A percentile compares a stretch with the other conserved stretches of the same genome.
These are phyloP conservation scores for Leishmania tropica DNA, from an alignment of 208 protist species.

Conservation along the genomic window DNA sequence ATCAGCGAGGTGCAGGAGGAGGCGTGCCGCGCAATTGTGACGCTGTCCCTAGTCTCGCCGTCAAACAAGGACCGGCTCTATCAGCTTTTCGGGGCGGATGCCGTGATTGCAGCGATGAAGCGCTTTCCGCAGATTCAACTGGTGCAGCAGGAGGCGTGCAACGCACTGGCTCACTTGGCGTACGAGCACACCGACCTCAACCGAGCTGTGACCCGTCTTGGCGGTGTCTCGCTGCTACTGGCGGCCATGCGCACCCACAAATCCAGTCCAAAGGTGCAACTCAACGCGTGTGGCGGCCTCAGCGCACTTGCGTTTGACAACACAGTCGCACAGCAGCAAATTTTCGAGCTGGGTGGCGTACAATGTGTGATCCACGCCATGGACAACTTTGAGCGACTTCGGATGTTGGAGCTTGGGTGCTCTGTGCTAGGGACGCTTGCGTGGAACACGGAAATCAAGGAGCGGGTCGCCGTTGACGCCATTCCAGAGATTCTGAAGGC, in stretches of 20 bases:
- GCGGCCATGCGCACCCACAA: constrained; percentile 76
- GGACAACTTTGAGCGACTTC: constrained; percentile 85
- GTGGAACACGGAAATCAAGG: constrained; percentile 93
- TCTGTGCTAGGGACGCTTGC: constrained; percentile 90
- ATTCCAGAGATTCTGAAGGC: constrained; percentile 87
- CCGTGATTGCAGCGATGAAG: constrained; percentile 73
- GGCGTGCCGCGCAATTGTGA: constrained; percentile 90
- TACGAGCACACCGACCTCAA: constrained; percentile 91
- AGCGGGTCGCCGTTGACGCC: constrained; percentile 80
- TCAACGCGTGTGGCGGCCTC: constrained; percentile 91
- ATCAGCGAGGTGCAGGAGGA: constrained; percentile 90
- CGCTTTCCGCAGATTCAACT: constrained; percentile 77
- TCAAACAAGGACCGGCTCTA: constrained; percentile 86
- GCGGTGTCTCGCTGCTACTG: constrained; percentile 77
- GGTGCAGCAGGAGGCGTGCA: constrained; percentile 92
- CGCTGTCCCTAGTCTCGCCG: constrained; percentile 81
- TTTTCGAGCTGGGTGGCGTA: constrained; percentile 89
- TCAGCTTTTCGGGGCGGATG: constrained; percentile 71
- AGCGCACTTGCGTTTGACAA: constrained; percentile 93
- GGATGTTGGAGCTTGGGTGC: constrained; percentile 92
- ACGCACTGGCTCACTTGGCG: constrained; percentile 89
- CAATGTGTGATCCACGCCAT: constrained; percentile 88
- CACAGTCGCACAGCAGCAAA: constrained; percentile 86
- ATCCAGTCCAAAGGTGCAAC: constrained; percentile 85
- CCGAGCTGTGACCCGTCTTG: constrained; percentile 70